Conservation (phyloP, 495 filamentous ascomycete genomes). For the Coniosporium apollinis region DNA sequence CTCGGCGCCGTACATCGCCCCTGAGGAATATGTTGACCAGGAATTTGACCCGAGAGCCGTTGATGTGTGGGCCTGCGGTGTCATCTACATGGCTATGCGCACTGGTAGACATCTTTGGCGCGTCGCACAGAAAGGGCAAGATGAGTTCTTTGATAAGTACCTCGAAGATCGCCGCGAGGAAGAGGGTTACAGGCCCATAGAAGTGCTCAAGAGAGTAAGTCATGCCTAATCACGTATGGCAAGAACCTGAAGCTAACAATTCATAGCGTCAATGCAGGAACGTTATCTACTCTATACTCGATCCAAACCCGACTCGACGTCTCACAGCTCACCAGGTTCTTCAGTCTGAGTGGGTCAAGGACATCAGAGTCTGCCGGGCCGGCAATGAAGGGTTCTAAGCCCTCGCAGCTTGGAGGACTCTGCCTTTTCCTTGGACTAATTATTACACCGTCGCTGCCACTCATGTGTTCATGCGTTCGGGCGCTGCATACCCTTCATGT, state of each 20-base stretch:
- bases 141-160: constrained; percentile 92
- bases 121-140: constrained; percentile 86
- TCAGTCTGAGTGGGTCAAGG: constrained; percentile 94
- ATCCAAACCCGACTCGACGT: constrained; percentile 81
- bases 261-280: constrained; percentile 85
- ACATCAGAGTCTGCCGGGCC: constrained; percentile 90
- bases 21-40: constrained; percentile 84
- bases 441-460: not conserved
- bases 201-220: constrained; percentile 86
- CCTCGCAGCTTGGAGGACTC: not conserved
- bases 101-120: constrained; percentile 93
- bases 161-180: constrained; percentile 82
- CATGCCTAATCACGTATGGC: not conserved
- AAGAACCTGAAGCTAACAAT: too few relatives aligned
- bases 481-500: not conserved
- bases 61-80: constrained; percentile 93
- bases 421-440: not conserved
- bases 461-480: not conserved
- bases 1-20: constrained; percentile 92
- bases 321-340: constrained; percentile 93
- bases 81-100: constrained; percentile 99
- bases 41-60: constrained; percentile 96
- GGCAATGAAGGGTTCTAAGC: constrained; percentile 75
- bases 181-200: constrained; percentile 89
- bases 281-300: constrained; percentile 95